phyloP scores from a whole-genome alignment of 176 grass and related monocot genomes.

The Zoysia japonica region DNA sequence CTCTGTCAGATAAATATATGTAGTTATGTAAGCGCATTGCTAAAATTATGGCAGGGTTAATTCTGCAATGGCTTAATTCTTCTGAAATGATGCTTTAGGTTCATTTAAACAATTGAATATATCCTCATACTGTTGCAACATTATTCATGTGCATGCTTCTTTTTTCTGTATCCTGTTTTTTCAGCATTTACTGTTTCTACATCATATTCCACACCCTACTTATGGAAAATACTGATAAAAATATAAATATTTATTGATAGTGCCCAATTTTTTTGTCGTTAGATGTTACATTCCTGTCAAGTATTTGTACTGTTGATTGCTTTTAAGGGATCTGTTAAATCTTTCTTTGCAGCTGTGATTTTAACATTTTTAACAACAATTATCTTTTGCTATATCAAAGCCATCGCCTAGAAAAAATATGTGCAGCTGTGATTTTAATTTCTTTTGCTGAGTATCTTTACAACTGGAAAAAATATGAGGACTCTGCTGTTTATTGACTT shows the following conservation, averaged over 20 bases:
- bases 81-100: constrained; percentile 10
- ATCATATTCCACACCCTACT: neutral
- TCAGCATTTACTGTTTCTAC: constrained; percentile 13
- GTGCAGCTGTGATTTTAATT: neutral
- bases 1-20: neutral
- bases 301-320: neutral
- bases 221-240: neutral
- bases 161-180: neutral
- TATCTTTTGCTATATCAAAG: neutral
- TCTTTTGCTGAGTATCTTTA: neutral
- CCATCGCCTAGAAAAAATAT: neutral
- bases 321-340: neutral
- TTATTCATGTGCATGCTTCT: neutral
- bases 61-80: constrained; percentile 14
- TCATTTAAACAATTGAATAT: constrained; percentile 14
- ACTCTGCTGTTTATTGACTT: neutral
- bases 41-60: neutral
- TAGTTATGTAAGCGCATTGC: neutral
- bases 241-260: neutral
- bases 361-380: neutral
- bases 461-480: neutral
- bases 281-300: constrained; percentile 19
- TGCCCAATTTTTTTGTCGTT: neutral
- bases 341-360: neutral
- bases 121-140: neutral